These are phyloP conservation scores for Suillus clintonianus DNA, from an alignment of 768 basidiomycete species.

Conservation along the genomic window DNA sequence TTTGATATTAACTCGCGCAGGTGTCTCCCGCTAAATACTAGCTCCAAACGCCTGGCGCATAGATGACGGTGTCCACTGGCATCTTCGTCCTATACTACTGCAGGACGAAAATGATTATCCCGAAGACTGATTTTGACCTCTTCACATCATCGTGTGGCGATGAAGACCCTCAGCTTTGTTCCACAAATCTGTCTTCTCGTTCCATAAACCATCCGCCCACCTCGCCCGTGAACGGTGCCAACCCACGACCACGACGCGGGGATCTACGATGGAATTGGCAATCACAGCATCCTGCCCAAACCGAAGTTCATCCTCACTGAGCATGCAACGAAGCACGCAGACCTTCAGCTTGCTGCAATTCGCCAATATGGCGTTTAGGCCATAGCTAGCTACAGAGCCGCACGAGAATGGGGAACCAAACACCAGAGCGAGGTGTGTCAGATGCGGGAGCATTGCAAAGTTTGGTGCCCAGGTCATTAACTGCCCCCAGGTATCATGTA, in stretches of 20 bases:
- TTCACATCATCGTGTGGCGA: background rate
- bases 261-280: background rate
- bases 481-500: conserved; percentile 2
- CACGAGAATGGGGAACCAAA: background rate
- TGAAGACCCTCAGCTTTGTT: background rate
- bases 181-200: background rate
- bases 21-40: background rate
- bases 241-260: conserved; percentile 2
- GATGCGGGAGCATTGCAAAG: background rate
- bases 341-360: conserved; percentile 1
- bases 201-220: conserved; percentile 1
- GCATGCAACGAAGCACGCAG: background rate
- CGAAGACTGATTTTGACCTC: background rate
- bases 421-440: conserved; percentile 2
- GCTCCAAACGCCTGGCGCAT: background rate
- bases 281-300: background rate
- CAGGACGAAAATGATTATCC: background rate
- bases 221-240: conserved; percentile 1
- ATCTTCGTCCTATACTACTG: background rate
- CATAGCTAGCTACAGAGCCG: background rate
- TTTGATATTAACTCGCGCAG: background rate
- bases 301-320: background rate
- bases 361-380: background rate
- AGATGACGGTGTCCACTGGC: background rate
- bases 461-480: background rate